A percentile compares a stretch with the other conserved stretches of the same genome.
Conservation (phyloP, 257 asterid species). For the Galeopsis tetrahit region DNA sequence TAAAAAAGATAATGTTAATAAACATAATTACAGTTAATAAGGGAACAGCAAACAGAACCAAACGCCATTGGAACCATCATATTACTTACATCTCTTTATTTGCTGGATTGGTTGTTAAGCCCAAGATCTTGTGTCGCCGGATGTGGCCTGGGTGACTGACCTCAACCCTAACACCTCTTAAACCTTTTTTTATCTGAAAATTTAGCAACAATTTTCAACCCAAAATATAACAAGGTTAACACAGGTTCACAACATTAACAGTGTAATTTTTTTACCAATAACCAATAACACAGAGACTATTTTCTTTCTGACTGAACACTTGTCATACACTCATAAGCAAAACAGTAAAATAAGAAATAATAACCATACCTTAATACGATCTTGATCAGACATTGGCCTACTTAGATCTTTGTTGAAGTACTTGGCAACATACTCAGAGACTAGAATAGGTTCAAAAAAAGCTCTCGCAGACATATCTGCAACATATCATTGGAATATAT, state of each 20-base stretch:
- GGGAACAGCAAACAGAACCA: too few species aligned
- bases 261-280: background rate
- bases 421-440: conserved; percentile 43
- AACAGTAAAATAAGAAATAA: background rate
- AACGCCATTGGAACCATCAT: background rate
- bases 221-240: background rate
- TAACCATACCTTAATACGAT: conserved; percentile 61
- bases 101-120: conserved; percentile 46
- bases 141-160: conserved; percentile 32
- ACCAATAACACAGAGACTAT: background rate
- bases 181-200: conserved; percentile 52
- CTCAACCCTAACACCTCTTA: conserved; percentile 63
- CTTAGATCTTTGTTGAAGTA: conserved; percentile 43
- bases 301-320: background rate
- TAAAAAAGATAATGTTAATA: background rate
- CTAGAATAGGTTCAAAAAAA: conserved; percentile 61
- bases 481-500: conserved; percentile 13
- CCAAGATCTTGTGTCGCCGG: conserved; percentile 52
- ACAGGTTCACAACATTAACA: background rate
- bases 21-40: too few species aligned
- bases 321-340: background rate
- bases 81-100: conserved; percentile 53
- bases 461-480: conserved; percentile 86
- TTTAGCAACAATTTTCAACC: background rate
- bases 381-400: conserved; percentile 59